Conservation (phyloP, 129 eudicot species). For the Logfia minima region DNA sequence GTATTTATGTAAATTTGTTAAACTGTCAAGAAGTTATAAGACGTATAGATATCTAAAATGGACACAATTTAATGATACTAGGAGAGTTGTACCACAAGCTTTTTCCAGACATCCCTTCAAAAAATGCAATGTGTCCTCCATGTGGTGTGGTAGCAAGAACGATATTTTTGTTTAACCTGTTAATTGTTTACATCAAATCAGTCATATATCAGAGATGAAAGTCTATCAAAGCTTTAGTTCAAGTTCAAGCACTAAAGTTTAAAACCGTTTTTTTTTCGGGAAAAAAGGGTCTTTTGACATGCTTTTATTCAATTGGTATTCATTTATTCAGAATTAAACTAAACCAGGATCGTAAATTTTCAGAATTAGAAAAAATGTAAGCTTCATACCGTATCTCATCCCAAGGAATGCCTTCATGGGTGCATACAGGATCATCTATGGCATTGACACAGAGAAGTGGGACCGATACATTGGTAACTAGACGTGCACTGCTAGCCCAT, state of each 20-base stretch:
- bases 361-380: neutral
- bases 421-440: conserved; percentile 94
- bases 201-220: neutral
- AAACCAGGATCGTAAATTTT: neutral
- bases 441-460: conserved; percentile 93
- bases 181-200: conserved; percentile 20
- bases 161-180: conserved; percentile 68
- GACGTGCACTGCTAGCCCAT: conserved; percentile 64
- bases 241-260: no score
- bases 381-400: conserved; percentile 74
- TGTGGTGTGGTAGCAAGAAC: conserved; percentile 88
- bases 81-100: conserved; percentile 58
- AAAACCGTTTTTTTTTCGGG: neutral
- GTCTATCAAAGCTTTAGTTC: neutral
- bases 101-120: conserved; percentile 75
- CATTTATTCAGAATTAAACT: neutral
- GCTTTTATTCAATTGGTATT: neutral
- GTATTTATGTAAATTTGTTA: neutral
- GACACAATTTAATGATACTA: neutral
- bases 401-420: conserved; percentile 92
- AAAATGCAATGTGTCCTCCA: conserved; percentile 91
- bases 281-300: no score
- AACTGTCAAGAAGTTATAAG: neutral
- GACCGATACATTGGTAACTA: conserved; percentile 61
- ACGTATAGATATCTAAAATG: neutral